Base-by-base conservation (phyloP, 2,329 filamentous ascomycete genomes). In the Botrytis fragariae region DNA sequence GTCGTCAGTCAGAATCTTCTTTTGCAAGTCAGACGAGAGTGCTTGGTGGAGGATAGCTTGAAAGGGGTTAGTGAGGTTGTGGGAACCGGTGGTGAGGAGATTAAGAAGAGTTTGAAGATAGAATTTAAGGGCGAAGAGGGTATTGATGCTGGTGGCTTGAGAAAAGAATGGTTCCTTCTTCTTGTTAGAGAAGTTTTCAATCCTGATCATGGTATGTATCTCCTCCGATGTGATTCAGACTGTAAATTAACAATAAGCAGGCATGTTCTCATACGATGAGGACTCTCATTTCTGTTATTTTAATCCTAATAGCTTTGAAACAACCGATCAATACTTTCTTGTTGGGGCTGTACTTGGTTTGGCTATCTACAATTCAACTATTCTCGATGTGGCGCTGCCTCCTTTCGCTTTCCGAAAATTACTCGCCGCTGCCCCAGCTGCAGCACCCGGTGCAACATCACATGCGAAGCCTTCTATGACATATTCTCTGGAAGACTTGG, bases 81-180 rank as follows among this genome's bases (percentile, higher is more conserved):
- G 71, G 93, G 94, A 22, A 90, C 91, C 71, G 90, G 92, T 20
- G 88, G 91, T 71, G 93, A 95, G 78, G 94, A 97, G 75, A 91
- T 97, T 81, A 97, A 97, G 82, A 98, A 97, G 81, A 93, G 92
- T 0, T 84, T 98, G 42, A 90, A 92, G 29, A 96, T 98, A 74
- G 90, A 92, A 74, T 98, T 98, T 77, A 86, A 88, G 45, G 94
- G 93, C 45, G 95, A 98, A 83, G 95, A 98, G 82, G 95, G 95
- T 7, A 90, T 97, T 69, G 95, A 98, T 83, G 94, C 92, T 7
- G 95, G 95, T 54, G 95, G 95, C 0, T 85, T 97, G 72, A 90
- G 94, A 73, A 98, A 98, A 82, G 95, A 98, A 83, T 98, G 95
- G 95, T 98, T 98, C 80, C 84, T 97, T 69, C 87, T 97, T 74